phyloP scores from a whole-genome alignment of 805 yeast genomes.

The Ogataea sp. region DNA sequence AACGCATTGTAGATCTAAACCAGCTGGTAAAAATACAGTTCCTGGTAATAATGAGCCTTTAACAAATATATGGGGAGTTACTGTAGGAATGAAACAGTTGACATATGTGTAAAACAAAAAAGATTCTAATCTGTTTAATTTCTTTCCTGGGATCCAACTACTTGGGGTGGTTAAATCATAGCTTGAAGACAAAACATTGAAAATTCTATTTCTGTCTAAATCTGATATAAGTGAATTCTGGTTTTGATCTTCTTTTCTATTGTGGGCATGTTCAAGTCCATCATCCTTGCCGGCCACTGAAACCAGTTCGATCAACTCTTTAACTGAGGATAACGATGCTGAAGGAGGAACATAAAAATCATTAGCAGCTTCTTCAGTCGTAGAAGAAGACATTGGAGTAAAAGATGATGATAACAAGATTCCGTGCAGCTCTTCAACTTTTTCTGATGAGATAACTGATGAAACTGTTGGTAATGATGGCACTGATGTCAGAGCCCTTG shows the following conservation, averaged over 20 bases:
- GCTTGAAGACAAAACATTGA: neutral
- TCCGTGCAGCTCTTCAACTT: no score
- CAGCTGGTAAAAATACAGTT: constrained; percentile 3
- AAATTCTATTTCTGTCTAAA: neutral
- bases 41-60: constrained; percentile 3
- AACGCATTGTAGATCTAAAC: constrained; percentile 1
- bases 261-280: neutral
- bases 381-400: no score
- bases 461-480: neutral
- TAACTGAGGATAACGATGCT: neutral
- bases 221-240: neutral
- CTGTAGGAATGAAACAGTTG: constrained; percentile 2
- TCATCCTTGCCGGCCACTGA: neutral
- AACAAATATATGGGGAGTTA: constrained; percentile 1
- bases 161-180: constrained; percentile 1
- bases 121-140: constrained; percentile 1
- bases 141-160: constrained; percentile 4
- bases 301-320: neutral
- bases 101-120: constrained; percentile 3
- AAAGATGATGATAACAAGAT: no score
- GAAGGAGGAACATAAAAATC: neutral
- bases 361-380: no score
- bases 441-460: no score
- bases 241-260: neutral
- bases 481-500: neutral